A percentile compares a stretch with the other conserved stretches of the same genome.
phyloP scores from a whole-genome alignment of 2,329 filamentous ascomycete genomes.

The Alternaria ventricosa region DNA sequence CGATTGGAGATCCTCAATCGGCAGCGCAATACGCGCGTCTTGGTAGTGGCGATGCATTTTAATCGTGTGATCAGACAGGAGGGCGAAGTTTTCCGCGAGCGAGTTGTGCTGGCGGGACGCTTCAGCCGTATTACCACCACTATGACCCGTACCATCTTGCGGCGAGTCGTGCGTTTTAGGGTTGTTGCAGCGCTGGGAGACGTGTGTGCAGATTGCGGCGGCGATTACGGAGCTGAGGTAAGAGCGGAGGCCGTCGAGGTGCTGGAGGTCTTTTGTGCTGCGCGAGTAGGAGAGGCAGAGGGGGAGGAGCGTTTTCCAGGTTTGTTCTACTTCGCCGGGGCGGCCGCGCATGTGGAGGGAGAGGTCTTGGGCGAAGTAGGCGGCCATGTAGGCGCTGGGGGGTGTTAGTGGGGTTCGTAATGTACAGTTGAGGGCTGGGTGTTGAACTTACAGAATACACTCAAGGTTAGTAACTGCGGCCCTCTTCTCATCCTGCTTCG shows the following conservation, averaged over 20 bases:
- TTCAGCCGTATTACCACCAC: constrained; percentile 19
- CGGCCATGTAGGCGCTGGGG: constrained; percentile 47
- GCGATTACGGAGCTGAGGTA: constrained; percentile 51
- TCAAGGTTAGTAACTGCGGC: constrained; percentile 54
- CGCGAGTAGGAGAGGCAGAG: constrained; percentile 42
- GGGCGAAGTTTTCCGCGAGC: constrained; percentile 33
- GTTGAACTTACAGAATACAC: constrained; percentile 48
- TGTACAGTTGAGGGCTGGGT: not conserved
- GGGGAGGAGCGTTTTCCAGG: constrained; percentile 48
- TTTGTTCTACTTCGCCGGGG: constrained; percentile 42
- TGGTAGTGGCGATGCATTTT: constrained; percentile 34
- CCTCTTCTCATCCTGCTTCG: constrained; percentile 44
- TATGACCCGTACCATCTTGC: constrained; percentile 6
- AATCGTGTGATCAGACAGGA: constrained; percentile 36
- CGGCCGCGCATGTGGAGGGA: constrained; percentile 38
- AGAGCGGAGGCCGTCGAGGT: constrained; percentile 51
- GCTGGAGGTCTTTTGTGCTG: constrained; percentile 41
- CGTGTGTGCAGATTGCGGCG: constrained; percentile 44
- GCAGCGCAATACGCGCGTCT: constrained; percentile 37
- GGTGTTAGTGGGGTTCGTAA: constrained; percentile 19
- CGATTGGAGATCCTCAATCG: constrained; percentile 46
- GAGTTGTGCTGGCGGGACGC: constrained; percentile 28
- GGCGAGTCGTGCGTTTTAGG: constrained; percentile 36
- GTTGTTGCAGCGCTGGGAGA: constrained; percentile 35
- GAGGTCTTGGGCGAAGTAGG: constrained; percentile 44